Evolutionary conservation across 1,284 basidiomycete species (phyloP).

Genomic region (Tilletia walkeri): DNA sequence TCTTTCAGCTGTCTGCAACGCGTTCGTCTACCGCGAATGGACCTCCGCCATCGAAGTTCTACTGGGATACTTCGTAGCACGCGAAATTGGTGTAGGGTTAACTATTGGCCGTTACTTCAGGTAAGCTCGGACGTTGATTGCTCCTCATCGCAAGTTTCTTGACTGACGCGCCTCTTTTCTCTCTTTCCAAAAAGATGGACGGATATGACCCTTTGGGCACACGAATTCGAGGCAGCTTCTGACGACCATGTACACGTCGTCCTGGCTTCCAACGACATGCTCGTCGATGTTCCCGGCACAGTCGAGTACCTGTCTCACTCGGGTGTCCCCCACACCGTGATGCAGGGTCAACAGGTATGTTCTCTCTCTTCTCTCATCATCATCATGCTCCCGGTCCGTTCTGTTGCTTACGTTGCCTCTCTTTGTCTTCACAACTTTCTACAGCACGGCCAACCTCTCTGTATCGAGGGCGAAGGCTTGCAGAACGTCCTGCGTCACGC

Average conservation of each 20-base stretch:
- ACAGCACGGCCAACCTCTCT: constrained; percentile 22
- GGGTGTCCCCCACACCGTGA: constrained; percentile 24
- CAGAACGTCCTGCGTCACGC: constrained; percentile 5
- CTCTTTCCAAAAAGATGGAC: background rate
- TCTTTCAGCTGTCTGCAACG: constrained; percentile 23
- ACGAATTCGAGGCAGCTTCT: constrained; percentile 22
- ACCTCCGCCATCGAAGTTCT: constrained; percentile 28
- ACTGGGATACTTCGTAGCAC: constrained; percentile 33
- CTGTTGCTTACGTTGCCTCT: no score
- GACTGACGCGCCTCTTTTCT: no score
- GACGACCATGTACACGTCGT: constrained; percentile 23
- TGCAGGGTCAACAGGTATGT: constrained; percentile 20
- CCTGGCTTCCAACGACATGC: constrained; percentile 25
- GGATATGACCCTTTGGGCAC: constrained; percentile 24
- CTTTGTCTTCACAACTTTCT: no score
- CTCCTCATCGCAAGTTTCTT: constrained; percentile 6
- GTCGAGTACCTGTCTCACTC: constrained; percentile 24
- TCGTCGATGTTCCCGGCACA: constrained; percentile 29
- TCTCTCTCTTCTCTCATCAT: constrained; percentile 17
- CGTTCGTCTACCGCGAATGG: constrained; percentile 26
- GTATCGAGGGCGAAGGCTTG: constrained; percentile 21
- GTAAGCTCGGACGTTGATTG: constrained; percentile 22
- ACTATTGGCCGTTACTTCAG: constrained; percentile 29
- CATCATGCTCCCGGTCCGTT: no score
- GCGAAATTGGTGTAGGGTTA: constrained; percentile 28